A percentile compares a stretch with the other conserved stretches of the same genome.
Evolutionary conservation across 352 stramenopile genomes (phyloP).

Genomic region (Pythium sukuiense): DNA sequence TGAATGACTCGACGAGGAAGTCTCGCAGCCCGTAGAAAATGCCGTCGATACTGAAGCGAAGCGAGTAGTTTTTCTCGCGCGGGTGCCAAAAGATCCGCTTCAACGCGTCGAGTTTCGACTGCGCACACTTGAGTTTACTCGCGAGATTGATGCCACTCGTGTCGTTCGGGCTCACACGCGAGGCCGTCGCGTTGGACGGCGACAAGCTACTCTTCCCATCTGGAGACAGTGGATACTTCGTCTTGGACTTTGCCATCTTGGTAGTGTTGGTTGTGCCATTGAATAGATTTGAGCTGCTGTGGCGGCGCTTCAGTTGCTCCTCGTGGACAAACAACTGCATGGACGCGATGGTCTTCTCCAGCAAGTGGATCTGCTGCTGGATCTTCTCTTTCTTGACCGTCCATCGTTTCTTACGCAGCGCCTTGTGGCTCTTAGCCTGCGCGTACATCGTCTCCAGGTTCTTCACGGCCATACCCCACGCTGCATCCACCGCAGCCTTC

Average conservation of each 20-base stretch:
- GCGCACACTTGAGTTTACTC: constrained; percentile 54
- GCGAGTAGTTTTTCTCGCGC: constrained; percentile 67
- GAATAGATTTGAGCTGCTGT: constrained; percentile 34
- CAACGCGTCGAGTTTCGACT: constrained; percentile 71
- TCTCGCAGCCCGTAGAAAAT: constrained; percentile 79
- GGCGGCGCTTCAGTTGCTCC: constrained; percentile 43
- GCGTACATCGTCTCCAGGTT: constrained; percentile 53
- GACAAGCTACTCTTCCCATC: constrained; percentile 17
- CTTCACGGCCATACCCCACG: constrained; percentile 50
- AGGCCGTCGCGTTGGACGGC: constrained; percentile 6
- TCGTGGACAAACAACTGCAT: constrained; percentile 59
- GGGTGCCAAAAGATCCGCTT: constrained; percentile 72
- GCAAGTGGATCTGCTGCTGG: constrained; percentile 60
- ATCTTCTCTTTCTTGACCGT: constrained; percentile 65
- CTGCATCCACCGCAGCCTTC: constrained; percentile 46
- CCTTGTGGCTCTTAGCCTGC: constrained; percentile 41
- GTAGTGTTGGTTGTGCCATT: not conserved
- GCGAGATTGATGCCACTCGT: constrained; percentile 55
- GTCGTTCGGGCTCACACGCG: constrained; percentile 33
- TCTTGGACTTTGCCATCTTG: constrained; percentile 1
- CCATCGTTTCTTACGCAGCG: constrained; percentile 51
- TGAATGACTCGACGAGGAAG: constrained; percentile 70
- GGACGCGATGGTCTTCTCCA: constrained; percentile 71
- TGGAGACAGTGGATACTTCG: constrained; percentile 17
- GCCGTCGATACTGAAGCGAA: constrained; percentile 76